A percentile compares a stretch with the other conserved stretches of the same genome.
Conservation (phyloP, 148 eudicot genomes). For the Polygonum aviculare region DNA sequence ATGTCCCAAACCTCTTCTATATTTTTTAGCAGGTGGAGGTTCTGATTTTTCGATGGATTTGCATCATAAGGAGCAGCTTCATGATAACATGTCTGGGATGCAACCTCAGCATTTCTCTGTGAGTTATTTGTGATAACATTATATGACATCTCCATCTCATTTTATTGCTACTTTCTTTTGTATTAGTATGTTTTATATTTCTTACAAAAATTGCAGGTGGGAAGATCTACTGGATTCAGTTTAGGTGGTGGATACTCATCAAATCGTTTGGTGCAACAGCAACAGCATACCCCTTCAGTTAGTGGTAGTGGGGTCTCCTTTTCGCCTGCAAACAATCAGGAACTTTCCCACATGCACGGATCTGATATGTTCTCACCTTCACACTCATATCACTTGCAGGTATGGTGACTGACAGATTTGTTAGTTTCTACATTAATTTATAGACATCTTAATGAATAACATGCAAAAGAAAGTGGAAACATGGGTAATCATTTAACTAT, state of each 20-base stretch:
- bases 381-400: conserved; percentile 26
- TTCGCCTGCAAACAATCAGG: conserved; percentile 36
- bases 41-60: conserved; percentile 36
- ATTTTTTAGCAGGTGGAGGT: conserved; percentile 31
- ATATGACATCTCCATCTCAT: too few species aligned
- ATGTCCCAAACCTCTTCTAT: too few species aligned
- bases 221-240: conserved; percentile 48
- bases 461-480: not conserved
- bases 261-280: conserved; percentile 43
- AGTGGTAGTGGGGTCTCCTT: conserved; percentile 36
- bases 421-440: not conserved
- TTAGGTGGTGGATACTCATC: conserved; percentile 40
- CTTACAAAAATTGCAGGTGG: conserved; percentile 26
- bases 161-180: too few species aligned
- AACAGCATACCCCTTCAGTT: conserved; percentile 45
- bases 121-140: conserved; percentile 15
- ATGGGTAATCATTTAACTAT: not conserved
- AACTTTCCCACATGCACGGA: conserved; percentile 34
- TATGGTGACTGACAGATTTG: not conserved
- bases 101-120: conserved; percentile 55
- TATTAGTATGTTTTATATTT: too few species aligned
- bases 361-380: conserved; percentile 32
- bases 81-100: conserved; percentile 45
- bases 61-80: conserved; percentile 54
- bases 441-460: not conserved